phyloP scores from a whole-genome alignment of 305 asterid species.

The Fraxinus albicans region DNA sequence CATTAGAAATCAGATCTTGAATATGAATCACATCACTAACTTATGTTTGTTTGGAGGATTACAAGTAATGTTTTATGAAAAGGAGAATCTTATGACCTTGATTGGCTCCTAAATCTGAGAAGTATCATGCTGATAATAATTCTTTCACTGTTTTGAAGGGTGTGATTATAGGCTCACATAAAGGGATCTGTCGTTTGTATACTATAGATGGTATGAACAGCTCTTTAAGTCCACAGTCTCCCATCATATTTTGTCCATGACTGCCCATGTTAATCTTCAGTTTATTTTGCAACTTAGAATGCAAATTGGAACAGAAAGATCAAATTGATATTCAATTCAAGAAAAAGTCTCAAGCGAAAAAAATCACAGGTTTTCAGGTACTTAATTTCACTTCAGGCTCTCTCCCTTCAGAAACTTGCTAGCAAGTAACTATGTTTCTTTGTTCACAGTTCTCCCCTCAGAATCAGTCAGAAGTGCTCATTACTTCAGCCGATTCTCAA shows the following conservation, averaged over 20 bases:
- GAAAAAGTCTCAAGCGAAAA: conserved; percentile 44
- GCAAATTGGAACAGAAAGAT: conserved; percentile 47
- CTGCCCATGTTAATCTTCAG: conserved; percentile 9
- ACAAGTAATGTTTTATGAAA: neutral
- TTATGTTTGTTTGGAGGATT: neutral
- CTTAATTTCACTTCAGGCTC: neutral
- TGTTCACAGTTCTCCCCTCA: conserved; percentile 62
- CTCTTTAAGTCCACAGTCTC: conserved; percentile 4
- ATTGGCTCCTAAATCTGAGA: neutral
- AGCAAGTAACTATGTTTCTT: conserved; percentile 4
- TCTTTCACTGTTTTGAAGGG: conserved; percentile 49
- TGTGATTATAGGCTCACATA: conserved; percentile 80
- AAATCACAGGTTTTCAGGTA: conserved; percentile 92
- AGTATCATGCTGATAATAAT: conserved; percentile 12
- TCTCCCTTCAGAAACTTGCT: neutral
- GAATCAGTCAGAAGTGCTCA: conserved; percentile 70
- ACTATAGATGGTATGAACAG: conserved; percentile 53
- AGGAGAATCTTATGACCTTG: neutral
- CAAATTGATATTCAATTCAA: conserved; percentile 36
- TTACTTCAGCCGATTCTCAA: conserved; percentile 85
- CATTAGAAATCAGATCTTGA: neutral
- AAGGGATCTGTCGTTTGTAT: conserved; percentile 69
- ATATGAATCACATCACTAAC: neutral
- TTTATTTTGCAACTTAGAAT: conserved; percentile 42
- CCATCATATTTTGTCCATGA: neutral